Conservation (phyloP, 805 yeast species). For the Cyberlindnera xishuangbannaensis region DNA sequence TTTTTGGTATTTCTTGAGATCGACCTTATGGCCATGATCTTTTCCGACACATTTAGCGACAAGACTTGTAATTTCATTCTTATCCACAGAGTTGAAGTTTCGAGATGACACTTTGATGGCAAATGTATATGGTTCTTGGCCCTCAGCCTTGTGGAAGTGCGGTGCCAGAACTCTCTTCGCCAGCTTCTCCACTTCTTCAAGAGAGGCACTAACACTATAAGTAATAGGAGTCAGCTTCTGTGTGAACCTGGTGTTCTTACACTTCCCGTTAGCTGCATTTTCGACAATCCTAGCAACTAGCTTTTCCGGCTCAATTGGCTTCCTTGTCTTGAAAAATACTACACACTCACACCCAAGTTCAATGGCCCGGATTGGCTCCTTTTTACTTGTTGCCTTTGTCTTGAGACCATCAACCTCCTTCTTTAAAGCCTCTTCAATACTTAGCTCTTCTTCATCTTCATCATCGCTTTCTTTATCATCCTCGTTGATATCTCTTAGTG, state of each 20-base stretch:
- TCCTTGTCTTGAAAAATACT: conserved; percentile 73
- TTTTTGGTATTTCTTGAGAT: conserved; percentile 72
- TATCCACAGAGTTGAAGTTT: conserved; percentile 66
- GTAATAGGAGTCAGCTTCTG: conserved; percentile 81
- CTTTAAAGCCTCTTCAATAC: conserved; percentile 72
- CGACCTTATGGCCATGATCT: conserved; percentile 69
- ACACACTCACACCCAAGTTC: conserved; percentile 77
- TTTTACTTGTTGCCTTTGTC: conserved; percentile 29
- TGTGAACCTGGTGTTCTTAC: conserved; percentile 63
- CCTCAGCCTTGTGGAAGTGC: conserved; percentile 52
- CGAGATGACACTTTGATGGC: conserved; percentile 80
- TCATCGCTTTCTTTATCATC: conserved; percentile 29
- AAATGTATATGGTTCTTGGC: conserved; percentile 40
- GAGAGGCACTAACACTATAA: conserved; percentile 63
- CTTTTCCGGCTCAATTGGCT: conserved; percentile 72
- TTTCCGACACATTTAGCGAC: conserved; percentile 70
- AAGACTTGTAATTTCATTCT: conserved; percentile 65
- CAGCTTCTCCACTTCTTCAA: conserved; percentile 59
- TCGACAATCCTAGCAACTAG: conserved; percentile 61
- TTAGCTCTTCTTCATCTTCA: conserved; percentile 30
- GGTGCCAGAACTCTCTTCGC: conserved; percentile 57
- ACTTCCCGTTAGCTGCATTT: conserved; percentile 45
- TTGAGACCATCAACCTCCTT: conserved; percentile 60
- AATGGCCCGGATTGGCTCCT: conserved; percentile 49
- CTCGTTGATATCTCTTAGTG: conserved; percentile 24